Percentiles rank a stretch among this genome's conserved stretches.
These are phyloP conservation scores for Hemileccinum impolitum DNA, from an alignment of 768 basidiomycete species.

Conservation along the genomic window DNA sequence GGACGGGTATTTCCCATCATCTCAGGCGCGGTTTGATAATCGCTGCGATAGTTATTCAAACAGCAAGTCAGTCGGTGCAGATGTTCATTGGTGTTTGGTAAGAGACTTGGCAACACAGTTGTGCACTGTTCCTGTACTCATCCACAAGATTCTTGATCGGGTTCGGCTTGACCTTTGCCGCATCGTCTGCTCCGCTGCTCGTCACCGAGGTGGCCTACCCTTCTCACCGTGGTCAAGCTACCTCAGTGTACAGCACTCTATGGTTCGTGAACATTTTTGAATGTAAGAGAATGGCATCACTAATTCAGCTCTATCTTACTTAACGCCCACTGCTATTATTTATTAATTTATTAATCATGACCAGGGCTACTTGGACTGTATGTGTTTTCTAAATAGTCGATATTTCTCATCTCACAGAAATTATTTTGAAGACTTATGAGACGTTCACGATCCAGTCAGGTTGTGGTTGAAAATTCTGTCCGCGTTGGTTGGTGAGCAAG, in stretches of 20 bases:
- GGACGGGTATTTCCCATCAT: constrained; percentile 37
- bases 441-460: constrained; percentile 11
- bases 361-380: constrained; percentile 62
- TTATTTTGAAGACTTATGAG: constrained; percentile 12
- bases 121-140: not conserved
- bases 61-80: constrained; percentile 36
- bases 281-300: not conserved
- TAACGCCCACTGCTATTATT: too few species aligned
- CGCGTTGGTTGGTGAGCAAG: constrained; percentile 37
- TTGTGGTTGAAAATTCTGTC: too few species aligned
- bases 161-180: constrained; percentile 41
- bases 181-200: constrained; percentile 45
- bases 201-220: constrained; percentile 52
- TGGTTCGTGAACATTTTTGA: constrained; percentile 31
- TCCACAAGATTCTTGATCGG: constrained; percentile 34
- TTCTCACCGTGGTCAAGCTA: constrained; percentile 43
- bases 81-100: constrained; percentile 46
- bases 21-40: constrained; percentile 40
- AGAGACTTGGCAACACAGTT: not conserved
- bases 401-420: not conserved
- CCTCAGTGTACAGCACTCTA: constrained; percentile 42
- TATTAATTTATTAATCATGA: not conserved
- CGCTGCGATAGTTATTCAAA: constrained; percentile 37
- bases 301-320: not conserved
- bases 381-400: not conserved